These are phyloP conservation scores for Chlamydomonas sphaeroides DNA, from an alignment of 139 green algal species.

Conservation along the genomic window DNA sequence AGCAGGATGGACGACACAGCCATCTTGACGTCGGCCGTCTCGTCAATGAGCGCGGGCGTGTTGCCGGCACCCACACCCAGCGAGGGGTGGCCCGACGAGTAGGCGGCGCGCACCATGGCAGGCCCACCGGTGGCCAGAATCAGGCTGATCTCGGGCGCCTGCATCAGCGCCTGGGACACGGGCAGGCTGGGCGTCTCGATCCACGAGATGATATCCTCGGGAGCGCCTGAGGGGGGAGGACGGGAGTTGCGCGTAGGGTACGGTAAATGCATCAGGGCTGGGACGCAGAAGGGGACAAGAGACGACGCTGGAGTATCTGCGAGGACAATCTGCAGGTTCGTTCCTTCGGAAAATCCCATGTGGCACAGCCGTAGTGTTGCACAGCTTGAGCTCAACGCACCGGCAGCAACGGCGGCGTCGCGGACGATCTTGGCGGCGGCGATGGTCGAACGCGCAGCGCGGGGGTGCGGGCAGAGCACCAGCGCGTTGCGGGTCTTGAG, in stretches of 20 bases:
- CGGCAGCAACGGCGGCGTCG: slow-evolving; percentile 70
- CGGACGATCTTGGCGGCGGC: slow-evolving; percentile 71
- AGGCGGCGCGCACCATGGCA: slow-evolving; percentile 74
- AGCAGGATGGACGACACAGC: slow-evolving; percentile 61
- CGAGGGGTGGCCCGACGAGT: slow-evolving; percentile 74
- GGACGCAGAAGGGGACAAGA: no score
- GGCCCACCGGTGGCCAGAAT: slow-evolving; percentile 78
- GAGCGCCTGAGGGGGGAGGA: slow-evolving; percentile 47
- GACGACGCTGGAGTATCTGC: no score
- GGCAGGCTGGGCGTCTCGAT: slow-evolving; percentile 67
- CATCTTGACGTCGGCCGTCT: slow-evolving; percentile 69
- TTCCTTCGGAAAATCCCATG: no score
- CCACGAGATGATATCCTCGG: slow-evolving; percentile 70
- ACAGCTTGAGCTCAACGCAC: no score
- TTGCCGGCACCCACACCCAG: slow-evolving; percentile 79
- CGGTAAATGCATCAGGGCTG: no score
- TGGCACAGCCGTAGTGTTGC: no score
- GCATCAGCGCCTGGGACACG: slow-evolving; percentile 70
- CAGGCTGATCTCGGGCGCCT: slow-evolving; percentile 64
- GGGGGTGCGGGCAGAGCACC: slow-evolving; percentile 73
- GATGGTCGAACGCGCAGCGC: slow-evolving; percentile 65
- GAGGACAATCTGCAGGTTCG: no score
- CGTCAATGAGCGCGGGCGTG: slow-evolving; percentile 78
- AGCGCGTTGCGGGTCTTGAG: slow-evolving; percentile 81
- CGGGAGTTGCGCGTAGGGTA: no score